A percentile compares a stretch with the other conserved stretches of the same genome.
These are phyloP conservation scores for Russula sp. DNA, from an alignment of 768 basidiomycete genomes.

Conservation along the genomic window DNA sequence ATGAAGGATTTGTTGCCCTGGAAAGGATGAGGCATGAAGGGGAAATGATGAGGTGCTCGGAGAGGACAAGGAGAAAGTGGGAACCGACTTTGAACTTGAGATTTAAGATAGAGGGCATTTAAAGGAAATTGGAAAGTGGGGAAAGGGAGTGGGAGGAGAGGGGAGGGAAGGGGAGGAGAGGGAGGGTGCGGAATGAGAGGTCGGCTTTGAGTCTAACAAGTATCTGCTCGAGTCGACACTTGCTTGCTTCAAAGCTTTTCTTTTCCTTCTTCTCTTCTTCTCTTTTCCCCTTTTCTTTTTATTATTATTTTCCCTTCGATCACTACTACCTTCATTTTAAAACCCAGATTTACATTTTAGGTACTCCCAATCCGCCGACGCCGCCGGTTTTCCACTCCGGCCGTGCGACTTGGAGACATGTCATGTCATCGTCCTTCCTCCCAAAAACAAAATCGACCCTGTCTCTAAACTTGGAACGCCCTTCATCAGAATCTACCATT, in stretches of 20 bases:
- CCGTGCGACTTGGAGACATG: background rate
- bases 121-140: slow-evolving; percentile 7
- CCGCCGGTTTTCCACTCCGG: background rate
- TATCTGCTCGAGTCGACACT: background rate
- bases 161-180: background rate
- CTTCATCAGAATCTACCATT: slow-evolving; percentile 5
- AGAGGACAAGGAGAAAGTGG: background rate
- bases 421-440: too few species aligned
- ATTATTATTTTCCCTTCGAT: background rate
- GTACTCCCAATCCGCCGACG: background rate
- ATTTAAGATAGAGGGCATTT: slow-evolving; percentile 78
- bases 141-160: background rate
- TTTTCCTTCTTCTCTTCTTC: too few species aligned
- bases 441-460: too few species aligned
- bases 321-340: background rate
- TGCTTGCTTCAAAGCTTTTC: too few species aligned
- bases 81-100: slow-evolving; percentile 73
- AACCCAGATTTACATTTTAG: background rate
- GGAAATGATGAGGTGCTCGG: background rate
- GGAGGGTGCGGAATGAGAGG: background rate
- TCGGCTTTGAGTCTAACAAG: background rate
- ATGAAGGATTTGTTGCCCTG: slow-evolving; percentile 94
- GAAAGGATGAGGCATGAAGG: slow-evolving; percentile 13
- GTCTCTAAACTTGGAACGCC: background rate
- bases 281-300: too few species aligned